These are phyloP conservation scores for Teratosphaeriaceae sp. DNA, from an alignment of 2,329 filamentous ascomycete species.

Conservation along the genomic window DNA sequence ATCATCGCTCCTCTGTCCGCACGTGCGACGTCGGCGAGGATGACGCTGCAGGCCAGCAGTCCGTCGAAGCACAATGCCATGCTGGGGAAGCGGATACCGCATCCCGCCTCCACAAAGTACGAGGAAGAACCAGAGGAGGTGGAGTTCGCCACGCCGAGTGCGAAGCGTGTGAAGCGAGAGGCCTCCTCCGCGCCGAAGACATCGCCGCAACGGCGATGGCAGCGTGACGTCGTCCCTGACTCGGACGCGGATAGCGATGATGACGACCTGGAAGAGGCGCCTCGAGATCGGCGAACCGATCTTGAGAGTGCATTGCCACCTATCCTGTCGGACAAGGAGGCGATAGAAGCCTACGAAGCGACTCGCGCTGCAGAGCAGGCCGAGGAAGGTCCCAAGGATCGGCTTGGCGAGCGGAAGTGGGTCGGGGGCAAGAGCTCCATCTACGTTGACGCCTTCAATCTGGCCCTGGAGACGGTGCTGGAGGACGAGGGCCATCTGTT, in stretches of 20 bases:
- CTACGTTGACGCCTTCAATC: slow-evolving; percentile 95
- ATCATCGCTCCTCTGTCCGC: neutral
- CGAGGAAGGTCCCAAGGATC: slow-evolving; percentile 37
- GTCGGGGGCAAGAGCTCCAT: slow-evolving; percentile 75
- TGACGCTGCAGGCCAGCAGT: slow-evolving; percentile 33
- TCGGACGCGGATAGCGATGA: slow-evolving; percentile 27
- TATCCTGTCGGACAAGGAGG: slow-evolving; percentile 59
- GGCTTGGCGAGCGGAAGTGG: slow-evolving; percentile 58
- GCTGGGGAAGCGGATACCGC: slow-evolving; percentile 35
- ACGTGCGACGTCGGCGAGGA: neutral
- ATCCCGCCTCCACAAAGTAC: slow-evolving; percentile 40
- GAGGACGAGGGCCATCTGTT: slow-evolving; percentile 87
- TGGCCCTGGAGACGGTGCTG: slow-evolving; percentile 82
- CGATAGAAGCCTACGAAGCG: slow-evolving; percentile 73
- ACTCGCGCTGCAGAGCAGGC: slow-evolving; percentile 52
- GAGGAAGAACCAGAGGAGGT: slow-evolving; percentile 28
- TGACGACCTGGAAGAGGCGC: slow-evolving; percentile 20
- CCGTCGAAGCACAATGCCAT: slow-evolving; percentile 43
- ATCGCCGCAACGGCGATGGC: slow-evolving; percentile 7
- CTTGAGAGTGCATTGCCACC: slow-evolving; percentile 65
- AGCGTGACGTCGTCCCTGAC: slow-evolving; percentile 21
- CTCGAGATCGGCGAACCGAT: slow-evolving; percentile 49
- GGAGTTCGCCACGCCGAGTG: slow-evolving; percentile 29
- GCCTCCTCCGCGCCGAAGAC: slow-evolving; percentile 17
- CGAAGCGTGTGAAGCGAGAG: slow-evolving; percentile 36